These are phyloP conservation scores for Lignosus rhinocerotis DNA, from an alignment of 1,284 basidiomycete species.

Conservation along the genomic window DNA sequence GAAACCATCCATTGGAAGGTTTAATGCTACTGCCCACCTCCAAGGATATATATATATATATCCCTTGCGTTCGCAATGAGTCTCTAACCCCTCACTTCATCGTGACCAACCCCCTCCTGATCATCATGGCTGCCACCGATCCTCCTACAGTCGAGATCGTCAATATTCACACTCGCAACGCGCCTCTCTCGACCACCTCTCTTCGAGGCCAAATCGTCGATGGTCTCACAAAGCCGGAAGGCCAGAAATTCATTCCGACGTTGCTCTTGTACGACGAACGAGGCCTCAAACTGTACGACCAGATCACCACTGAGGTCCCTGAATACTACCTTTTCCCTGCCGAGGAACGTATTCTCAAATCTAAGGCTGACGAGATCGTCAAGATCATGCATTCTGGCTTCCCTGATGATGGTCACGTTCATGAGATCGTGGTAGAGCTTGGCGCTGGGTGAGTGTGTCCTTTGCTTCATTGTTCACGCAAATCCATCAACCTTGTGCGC, in stretches of 20 bases:
- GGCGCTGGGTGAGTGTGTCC: slow-evolving; percentile 78
- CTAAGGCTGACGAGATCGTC: slow-evolving; percentile 66
- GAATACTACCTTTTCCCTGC: slow-evolving; percentile 90
- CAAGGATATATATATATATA: slow-evolving; percentile 4
- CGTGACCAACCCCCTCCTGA: neutral
- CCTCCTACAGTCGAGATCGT: slow-evolving; percentile 43
- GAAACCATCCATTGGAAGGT: neutral
- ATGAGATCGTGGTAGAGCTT: slow-evolving; percentile 75
- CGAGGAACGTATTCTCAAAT: slow-evolving; percentile 71
- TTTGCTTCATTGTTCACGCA: neutral
- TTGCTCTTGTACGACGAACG: slow-evolving; percentile 86
- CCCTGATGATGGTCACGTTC: slow-evolving; percentile 46
- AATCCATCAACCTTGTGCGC: neutral
- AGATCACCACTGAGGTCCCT: slow-evolving; percentile 76
- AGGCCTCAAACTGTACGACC: slow-evolving; percentile 82
- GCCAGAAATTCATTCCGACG: slow-evolving; percentile 76
- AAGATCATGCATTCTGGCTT: slow-evolving; percentile 67
- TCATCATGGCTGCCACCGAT: slow-evolving; percentile 14
- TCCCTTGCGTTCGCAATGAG: slow-evolving; percentile 6
- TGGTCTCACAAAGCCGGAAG: slow-evolving; percentile 55
- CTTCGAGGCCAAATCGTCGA: slow-evolving; percentile 50
- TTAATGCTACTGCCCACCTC: neutral
- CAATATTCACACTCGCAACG: slow-evolving; percentile 44
- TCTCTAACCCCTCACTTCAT: neutral
- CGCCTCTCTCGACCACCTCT: slow-evolving; percentile 33